Base-by-base conservation (phyloP, 768 basidiomycete species). In the Tulasnella sp. region DNA sequence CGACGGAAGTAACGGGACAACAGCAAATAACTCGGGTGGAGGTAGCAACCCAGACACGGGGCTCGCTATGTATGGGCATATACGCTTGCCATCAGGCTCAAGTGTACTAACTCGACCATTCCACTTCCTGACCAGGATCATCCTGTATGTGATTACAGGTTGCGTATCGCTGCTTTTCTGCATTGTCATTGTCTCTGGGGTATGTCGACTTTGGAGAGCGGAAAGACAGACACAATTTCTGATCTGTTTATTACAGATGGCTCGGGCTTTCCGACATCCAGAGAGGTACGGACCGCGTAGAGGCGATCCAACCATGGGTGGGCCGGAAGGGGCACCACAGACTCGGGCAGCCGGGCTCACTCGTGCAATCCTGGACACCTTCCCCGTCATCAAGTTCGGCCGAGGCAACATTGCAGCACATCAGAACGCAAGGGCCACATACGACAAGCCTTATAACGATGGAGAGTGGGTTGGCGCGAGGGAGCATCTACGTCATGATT, bases 311-410 rank as follows among this genome's bases (percentile, higher is more conserved):
- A 52, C n/a, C 45, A 73, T 70, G 3, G 71, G 68, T 24, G 74
- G 73, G 21, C 74, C 73, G 9, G 65, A 67, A 23, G 75, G 76
- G 38, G 85, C 85, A 67, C 62, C 69, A 2, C 74, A 74, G 60
- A 84, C 82, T 51, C 81, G 89, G 3, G 86, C 90, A 0, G 75
- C 80, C n/a, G 93, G 93, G 5, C 77, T 98, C 52, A 87, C 89
- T 1, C 83, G 89, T 19, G 95, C 95, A 19, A 93, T 98, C 60
- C 75, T 98, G 56, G 94, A 98, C 65, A 96, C 93, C 2, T 98
- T 98, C 74, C 93, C 94, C 3, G 74, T 96, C 63, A 84, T 95
- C 72, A 91, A 92, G 70, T 98, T 93, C 66, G 81, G 82, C 4
- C 60, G 68, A 9, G 69, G 67, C 29, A 24, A 34, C 17, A 53